Evolutionary conservation across 1,284 basidiomycete genomes (phyloP).

Genomic region (Fomitopsis pinicola): DNA sequence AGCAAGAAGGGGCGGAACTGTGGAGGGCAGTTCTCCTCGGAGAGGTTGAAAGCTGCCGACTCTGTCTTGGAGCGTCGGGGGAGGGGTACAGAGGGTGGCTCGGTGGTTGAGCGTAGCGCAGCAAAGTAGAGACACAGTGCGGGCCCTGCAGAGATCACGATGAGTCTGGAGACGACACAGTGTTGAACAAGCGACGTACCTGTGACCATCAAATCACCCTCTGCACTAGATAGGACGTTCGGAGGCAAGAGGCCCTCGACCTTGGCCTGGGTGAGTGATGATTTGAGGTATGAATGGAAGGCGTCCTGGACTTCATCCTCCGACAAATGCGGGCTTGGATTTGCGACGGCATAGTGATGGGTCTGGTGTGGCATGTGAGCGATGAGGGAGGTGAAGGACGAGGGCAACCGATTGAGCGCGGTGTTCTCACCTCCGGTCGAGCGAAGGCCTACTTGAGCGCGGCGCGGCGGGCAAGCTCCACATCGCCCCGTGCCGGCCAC

Average conservation of each 20-base stretch:
- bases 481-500: not conserved
- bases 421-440: not conserved
- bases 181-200: constrained; percentile 36
- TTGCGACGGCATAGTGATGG: not conserved
- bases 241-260: constrained; percentile 66
- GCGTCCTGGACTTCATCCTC: constrained; percentile 67
- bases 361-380: not conserved
- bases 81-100: constrained; percentile 58
- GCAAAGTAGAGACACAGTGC: constrained; percentile 68
- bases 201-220: constrained; percentile 77
- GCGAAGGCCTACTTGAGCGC: not conserved
- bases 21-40: constrained; percentile 51
- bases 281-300: constrained; percentile 77
- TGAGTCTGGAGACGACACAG: not conserved
- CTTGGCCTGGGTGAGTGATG: constrained; percentile 71
- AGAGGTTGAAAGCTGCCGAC: constrained; percentile 40
- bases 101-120: constrained; percentile 56
- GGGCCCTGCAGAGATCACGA: constrained; percentile 38
- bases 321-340: constrained; percentile 30
- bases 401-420: not conserved
- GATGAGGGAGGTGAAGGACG: not conserved
- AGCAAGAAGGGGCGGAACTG: constrained; percentile 63
- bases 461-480: not conserved
- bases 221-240: constrained; percentile 67
- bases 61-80: constrained; percentile 36